A percentile compares a stretch with the other conserved stretches of the same genome.
Conservation (phyloP, 1,139 yeast species). For the Suhomyces ambrosiae region DNA sequence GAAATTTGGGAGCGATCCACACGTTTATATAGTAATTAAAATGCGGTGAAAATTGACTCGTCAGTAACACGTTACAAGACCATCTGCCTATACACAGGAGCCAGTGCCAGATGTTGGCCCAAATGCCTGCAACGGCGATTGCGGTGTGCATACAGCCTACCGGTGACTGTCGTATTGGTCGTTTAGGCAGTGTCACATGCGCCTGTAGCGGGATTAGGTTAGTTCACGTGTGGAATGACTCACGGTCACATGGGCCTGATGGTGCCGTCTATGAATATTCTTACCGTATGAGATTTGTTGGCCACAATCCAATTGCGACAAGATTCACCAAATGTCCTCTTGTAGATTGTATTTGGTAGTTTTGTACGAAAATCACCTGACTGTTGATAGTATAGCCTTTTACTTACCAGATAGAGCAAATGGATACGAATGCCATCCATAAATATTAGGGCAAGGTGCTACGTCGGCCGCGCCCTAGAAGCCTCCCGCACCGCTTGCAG, state of each 20-base stretch:
- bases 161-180: slow-evolving; percentile 8
- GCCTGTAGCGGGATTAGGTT: slow-evolving; percentile 7
- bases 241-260: slow-evolving; percentile 1
- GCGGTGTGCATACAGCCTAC: background rate
- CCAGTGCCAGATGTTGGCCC: background rate
- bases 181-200: slow-evolving; percentile 7
- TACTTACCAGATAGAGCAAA: too few relatives aligned
- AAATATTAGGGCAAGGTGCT: too few relatives aligned
- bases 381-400: too few relatives aligned
- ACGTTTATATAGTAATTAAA: slow-evolving; percentile 12
- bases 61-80: slow-evolving; percentile 9
- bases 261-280: too few relatives aligned
- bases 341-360: too few relatives aligned
- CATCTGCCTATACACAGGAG: slow-evolving; percentile 3
- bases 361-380: too few relatives aligned
- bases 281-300: too few relatives aligned
- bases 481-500: background rate
- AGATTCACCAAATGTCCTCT: too few relatives aligned
- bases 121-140: slow-evolving; percentile 9
- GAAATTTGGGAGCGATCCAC: slow-evolving; percentile 4
- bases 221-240: slow-evolving; percentile 7
- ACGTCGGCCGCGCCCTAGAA: too few relatives aligned
- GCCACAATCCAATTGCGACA: too few relatives aligned
- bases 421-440: too few relatives aligned
- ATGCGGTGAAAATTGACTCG: slow-evolving; percentile 10